Conservation (phyloP, 2,329 filamentous ascomycete species). For the Macrophomina pseudophaseolina region DNA sequence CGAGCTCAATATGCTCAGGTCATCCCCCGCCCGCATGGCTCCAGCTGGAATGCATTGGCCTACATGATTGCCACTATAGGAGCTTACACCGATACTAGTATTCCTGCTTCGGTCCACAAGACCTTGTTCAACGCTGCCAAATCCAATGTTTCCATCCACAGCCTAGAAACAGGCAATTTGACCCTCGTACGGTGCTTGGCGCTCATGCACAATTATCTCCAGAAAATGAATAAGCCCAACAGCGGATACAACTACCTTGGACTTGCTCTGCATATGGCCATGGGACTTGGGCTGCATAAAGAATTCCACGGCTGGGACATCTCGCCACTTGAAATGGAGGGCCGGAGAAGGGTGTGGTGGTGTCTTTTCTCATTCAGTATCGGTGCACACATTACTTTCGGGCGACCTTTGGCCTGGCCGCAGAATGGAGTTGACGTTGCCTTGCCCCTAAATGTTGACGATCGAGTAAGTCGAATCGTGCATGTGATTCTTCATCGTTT, state of each 20-base stretch:
- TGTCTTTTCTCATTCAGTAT: constrained; percentile 52
- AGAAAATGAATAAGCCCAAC: constrained; percentile 59
- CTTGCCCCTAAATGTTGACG: constrained; percentile 52
- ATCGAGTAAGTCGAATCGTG: constrained; percentile 36
- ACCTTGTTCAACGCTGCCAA: constrained; percentile 55
- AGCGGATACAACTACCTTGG: constrained; percentile 57
- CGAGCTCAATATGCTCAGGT: constrained; percentile 53
- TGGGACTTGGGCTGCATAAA: constrained; percentile 57
- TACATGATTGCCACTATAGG: constrained; percentile 54
- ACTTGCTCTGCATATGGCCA: constrained; percentile 55
- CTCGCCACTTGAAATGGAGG: constrained; percentile 44
- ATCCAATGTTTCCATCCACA: constrained; percentile 51
- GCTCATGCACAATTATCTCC: constrained; percentile 56
- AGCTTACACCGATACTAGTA: constrained; percentile 49
- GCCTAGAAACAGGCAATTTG: constrained; percentile 56
- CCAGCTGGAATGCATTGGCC: constrained; percentile 52
- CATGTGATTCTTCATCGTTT: too few relatives aligned
- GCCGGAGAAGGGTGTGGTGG: constrained; percentile 44
- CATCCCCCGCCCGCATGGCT: constrained; percentile 48
- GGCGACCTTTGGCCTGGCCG: constrained; percentile 54
- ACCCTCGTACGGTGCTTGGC: constrained; percentile 55
- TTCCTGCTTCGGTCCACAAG: constrained; percentile 50
- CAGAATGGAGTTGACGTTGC: constrained; percentile 51
- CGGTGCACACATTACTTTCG: constrained; percentile 58
- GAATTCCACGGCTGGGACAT: constrained; percentile 56